Conservation (phyloP, 352 stramenopile species). For the Thalassiosira delicatula region DNA sequence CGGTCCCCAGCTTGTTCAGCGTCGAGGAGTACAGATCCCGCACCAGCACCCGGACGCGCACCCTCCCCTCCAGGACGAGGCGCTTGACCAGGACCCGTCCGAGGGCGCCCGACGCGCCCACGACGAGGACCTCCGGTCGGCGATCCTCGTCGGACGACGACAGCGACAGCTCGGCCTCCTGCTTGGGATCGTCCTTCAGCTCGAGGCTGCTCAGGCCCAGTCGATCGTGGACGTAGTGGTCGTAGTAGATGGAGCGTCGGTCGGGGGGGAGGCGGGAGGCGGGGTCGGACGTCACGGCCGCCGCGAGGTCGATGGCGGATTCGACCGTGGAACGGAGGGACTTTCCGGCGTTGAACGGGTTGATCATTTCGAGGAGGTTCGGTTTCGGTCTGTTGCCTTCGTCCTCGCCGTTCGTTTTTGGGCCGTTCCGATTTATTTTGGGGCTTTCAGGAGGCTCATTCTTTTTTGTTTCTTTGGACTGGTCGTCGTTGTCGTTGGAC, state of each 20-base stretch:
- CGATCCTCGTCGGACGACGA: constrained; percentile 56
- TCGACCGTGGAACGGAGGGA: constrained; percentile 69
- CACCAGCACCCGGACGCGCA: constrained; percentile 79
- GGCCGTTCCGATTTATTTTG: neutral
- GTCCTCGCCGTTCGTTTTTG: neutral
- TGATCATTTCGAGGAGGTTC: constrained; percentile 60
- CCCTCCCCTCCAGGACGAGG: constrained; percentile 72
- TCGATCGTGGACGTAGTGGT: constrained; percentile 79
- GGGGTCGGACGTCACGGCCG: constrained; percentile 43
- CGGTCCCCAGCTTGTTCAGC: constrained; percentile 76
- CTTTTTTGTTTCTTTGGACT: neutral
- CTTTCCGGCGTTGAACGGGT: constrained; percentile 80
- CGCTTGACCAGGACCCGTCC: constrained; percentile 72
- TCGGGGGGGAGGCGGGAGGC: constrained; percentile 42
- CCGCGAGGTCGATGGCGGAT: constrained; percentile 59
- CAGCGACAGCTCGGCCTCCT: constrained; percentile 17
- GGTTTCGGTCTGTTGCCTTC: constrained; percentile 5
- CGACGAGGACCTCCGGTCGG: constrained; percentile 79
- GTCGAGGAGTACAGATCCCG: constrained; percentile 82
- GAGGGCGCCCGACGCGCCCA: constrained; percentile 73
- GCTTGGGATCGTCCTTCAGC: constrained; percentile 3
- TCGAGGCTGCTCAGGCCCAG: constrained; percentile 52
- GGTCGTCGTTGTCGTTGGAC: neutral
- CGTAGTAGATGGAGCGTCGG: constrained; percentile 72
- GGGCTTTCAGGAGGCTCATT: neutral